These are phyloP conservation scores for Baudoinia panamericana DNA, from an alignment of 495 filamentous ascomycete species.

Conservation along the genomic window DNA sequence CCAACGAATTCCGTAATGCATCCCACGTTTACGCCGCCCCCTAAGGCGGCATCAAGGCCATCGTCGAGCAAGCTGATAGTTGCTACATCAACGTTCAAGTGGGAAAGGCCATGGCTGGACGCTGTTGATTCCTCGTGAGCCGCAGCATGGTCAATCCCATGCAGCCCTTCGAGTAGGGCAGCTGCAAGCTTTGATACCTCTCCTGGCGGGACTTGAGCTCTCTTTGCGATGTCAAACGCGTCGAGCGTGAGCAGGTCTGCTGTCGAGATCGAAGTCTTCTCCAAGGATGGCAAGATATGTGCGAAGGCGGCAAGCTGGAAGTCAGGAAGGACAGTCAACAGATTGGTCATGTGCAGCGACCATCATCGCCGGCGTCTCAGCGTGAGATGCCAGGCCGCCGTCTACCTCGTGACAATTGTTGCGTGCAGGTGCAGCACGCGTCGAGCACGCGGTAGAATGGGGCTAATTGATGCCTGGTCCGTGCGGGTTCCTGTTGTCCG, in stretches of 20 bases:
- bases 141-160: conserved; percentile 23
- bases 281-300: conserved; percentile 66
- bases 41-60: conserved; percentile 57
- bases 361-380: conserved; percentile 14
- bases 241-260: conserved; percentile 81
- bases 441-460: too few species aligned
- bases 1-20: conserved; percentile 85
- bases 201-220: conserved; percentile 66
- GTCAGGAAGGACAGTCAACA: conserved; percentile 65
- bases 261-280: conserved; percentile 58
- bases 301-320: conserved; percentile 57
- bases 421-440: too few species aligned
- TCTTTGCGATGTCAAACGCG: conserved; percentile 68
- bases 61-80: conserved; percentile 72
- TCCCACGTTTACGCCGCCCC: conserved; percentile 72
- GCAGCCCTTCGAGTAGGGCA: conserved; percentile 52
- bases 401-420: too few species aligned
- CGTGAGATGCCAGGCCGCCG: conserved; percentile 1
- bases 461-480: too few species aligned
- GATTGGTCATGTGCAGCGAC: conserved; percentile 61
- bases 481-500: too few species aligned
- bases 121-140: neutral
- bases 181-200: conserved; percentile 59
- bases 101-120: conserved; percentile 26
- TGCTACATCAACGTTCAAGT: too few species aligned